Percentiles rank a stretch among this genome's conserved stretches.
Conservation (phyloP, 23 red algal species). For the Gracilaria domingensis region DNA sequence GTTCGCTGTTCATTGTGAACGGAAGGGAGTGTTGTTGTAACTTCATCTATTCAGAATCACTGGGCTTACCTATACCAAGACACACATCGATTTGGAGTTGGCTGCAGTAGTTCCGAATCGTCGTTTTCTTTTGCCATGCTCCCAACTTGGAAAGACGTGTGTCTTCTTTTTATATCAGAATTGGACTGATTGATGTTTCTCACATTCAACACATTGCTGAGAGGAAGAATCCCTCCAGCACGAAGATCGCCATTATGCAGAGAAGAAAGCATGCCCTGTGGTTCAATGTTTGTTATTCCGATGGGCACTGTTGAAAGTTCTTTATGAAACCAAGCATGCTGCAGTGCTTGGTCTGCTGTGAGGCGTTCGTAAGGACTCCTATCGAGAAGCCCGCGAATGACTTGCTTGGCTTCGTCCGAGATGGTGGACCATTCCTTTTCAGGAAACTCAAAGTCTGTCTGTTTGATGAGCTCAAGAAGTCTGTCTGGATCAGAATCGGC, state of each 20-base stretch:
- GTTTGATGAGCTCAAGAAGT: conserved; percentile 54
- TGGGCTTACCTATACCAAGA: neutral
- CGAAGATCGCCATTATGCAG: neutral
- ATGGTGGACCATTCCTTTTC: conserved; percentile 33
- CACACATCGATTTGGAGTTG: neutral
- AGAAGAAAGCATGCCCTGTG: neutral
- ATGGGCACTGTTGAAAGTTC: neutral
- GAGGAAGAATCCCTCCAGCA: neutral
- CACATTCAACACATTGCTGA: neutral
- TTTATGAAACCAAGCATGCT: conserved; percentile 52
- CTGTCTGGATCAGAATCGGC: conserved; percentile 47
- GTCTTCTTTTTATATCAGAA: neutral
- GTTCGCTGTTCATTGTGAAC: neutral
- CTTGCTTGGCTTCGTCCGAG: conserved; percentile 59
- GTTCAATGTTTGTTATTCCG: neutral
- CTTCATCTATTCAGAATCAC: neutral
- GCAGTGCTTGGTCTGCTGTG: conserved; percentile 44
- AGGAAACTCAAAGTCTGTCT: conserved; percentile 33
- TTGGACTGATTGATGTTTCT: neutral
- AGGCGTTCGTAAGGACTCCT: conserved; percentile 55
- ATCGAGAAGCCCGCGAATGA: conserved; percentile 62
- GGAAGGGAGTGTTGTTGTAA: neutral
- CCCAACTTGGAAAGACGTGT: neutral
- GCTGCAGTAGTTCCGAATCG: neutral
- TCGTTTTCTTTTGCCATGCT: neutral